Evolutionary conservation across 148 eudicot species (phyloP), one percentile per base, ranked within the genome.

Genomic region (Fagopyrum esculentum): DNA sequence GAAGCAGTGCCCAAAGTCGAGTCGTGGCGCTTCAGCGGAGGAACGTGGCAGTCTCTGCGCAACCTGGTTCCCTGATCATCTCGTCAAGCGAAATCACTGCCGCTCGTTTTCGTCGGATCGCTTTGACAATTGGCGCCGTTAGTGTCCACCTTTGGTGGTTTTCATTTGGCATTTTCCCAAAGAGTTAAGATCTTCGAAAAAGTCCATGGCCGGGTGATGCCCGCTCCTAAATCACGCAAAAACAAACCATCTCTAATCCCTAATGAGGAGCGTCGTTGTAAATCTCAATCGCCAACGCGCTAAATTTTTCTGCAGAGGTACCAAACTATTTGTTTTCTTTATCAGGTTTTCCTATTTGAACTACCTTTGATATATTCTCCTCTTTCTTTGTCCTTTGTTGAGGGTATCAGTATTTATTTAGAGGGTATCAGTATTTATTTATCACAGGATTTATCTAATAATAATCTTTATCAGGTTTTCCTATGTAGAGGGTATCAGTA

Each of bases 21-120:
- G 71, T 66, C 71, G 71, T 66, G 71, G 71, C 71, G 71, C 71
- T 35, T 66, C 19, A 13, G 47, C 47, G 45, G 45, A 66, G 17
- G 71, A 40, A 66, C 71, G 71, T 66, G 71, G 71, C 71, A 66
- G 19, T 40, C 71, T 66, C 70, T 66, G 46, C 47, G 71, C 19
- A 40, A 61, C 10, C 15, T 61, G 44, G 13, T 61, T 2, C 30
- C 22, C 29, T 22, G 8, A 9, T 61, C 68, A 11, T 29, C 43
- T 9, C 68, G 26, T 55, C 17, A 16, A 12, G 56, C 16, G 56
- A 51, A 51, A 51, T 12, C 17, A 4, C 56, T 16, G 17, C 56
- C 13, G 15, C 52, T 49, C 52, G 13, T 49, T 49, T 49, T 49
- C 13, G 52, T 49, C 52, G 52, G 52, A 49, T 49, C 52, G 52